phyloP scores from a whole-genome alignment of 352 stramenopile species.

The Globisporangium lucens region DNA sequence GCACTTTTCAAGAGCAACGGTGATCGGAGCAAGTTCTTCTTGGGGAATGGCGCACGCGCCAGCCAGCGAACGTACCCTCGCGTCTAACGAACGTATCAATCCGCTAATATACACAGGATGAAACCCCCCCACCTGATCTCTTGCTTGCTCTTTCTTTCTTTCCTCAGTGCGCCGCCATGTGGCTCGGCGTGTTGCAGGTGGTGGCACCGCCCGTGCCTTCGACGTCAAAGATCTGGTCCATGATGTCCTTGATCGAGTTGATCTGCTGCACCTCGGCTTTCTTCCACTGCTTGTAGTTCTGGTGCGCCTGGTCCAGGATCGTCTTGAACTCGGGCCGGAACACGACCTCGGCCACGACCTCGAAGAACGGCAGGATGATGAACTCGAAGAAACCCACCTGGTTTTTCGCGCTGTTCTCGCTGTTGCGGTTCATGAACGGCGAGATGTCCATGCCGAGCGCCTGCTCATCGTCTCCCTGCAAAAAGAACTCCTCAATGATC shows the following conservation, averaged over 20 bases:
- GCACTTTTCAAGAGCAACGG: conserved; percentile 72
- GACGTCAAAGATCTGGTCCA: conserved; percentile 68
- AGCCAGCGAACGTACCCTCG: conserved; percentile 17
- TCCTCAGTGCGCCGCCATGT: background rate
- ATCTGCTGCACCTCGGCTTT: conserved; percentile 75
- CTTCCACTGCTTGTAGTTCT: conserved; percentile 84
- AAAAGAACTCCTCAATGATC: conserved; percentile 94
- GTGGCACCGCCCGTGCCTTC: conserved; percentile 19
- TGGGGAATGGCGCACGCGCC: conserved; percentile 30
- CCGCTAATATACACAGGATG: background rate
- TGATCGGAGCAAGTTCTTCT: conserved; percentile 62
- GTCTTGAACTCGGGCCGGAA: conserved; percentile 76
- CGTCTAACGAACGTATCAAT: conserved; percentile 13
- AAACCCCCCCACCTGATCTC: background rate
- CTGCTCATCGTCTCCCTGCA: conserved; percentile 93
- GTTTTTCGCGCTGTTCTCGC: conserved; percentile 83
- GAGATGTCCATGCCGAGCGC: conserved; percentile 84
- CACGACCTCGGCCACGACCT: conserved; percentile 72
- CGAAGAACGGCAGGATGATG: conserved; percentile 81
- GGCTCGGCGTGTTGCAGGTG: background rate
- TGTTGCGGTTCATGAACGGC: conserved; percentile 91
- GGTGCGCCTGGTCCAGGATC: conserved; percentile 76
- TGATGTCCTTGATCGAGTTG: conserved; percentile 83
- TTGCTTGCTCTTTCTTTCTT: background rate
- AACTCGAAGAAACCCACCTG: conserved; percentile 87